phyloP scores from a whole-genome alignment of 2,329 filamentous ascomycete genomes.

The Penicillium sp. region DNA sequence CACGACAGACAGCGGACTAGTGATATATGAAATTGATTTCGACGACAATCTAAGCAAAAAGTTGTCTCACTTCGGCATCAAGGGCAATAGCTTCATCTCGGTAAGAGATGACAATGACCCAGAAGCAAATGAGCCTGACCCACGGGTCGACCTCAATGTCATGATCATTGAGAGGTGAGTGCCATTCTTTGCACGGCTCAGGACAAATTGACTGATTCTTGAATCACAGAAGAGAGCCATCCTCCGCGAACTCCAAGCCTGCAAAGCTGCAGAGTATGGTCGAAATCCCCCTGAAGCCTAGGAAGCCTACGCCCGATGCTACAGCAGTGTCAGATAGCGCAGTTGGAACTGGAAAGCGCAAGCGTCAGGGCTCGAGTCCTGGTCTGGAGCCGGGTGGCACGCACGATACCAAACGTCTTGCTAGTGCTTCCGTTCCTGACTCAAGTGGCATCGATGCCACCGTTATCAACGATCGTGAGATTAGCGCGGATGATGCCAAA shows the following conservation, averaged over 20 bases:
- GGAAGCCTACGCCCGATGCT: conserved; percentile 30
- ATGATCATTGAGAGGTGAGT: conserved; percentile 41
- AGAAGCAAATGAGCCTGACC: conserved; percentile 53
- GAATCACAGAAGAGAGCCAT: conserved; percentile 25
- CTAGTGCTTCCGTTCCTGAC: conserved; percentile 37
- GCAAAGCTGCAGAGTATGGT: conserved; percentile 41
- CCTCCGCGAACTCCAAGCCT: conserved; percentile 39
- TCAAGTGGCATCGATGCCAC: conserved; percentile 41
- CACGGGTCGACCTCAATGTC: conserved; percentile 76
- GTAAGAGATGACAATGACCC: conserved; percentile 74
- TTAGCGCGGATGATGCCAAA: conserved; percentile 37
- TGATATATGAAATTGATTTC: conserved; percentile 87
- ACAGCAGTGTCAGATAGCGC: conserved; percentile 22
- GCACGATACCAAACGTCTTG: conserved; percentile 41
- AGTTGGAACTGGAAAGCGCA: conserved; percentile 37
- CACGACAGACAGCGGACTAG: conserved; percentile 62
- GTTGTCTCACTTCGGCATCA: conserved; percentile 71
- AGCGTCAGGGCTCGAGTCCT: conserved; percentile 46
- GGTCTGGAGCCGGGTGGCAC: conserved; percentile 27
- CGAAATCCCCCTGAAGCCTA: conserved; percentile 49
- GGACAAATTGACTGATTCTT: conserved; percentile 13
- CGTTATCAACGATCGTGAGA: conserved; percentile 41
- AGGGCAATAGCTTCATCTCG: conserved; percentile 70
- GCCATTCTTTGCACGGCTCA: not conserved
- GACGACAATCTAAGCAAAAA: conserved; percentile 81